phyloP scores from a whole-genome alignment of 2,329 filamentous ascomycete species.

The Cytospora mali region DNA sequence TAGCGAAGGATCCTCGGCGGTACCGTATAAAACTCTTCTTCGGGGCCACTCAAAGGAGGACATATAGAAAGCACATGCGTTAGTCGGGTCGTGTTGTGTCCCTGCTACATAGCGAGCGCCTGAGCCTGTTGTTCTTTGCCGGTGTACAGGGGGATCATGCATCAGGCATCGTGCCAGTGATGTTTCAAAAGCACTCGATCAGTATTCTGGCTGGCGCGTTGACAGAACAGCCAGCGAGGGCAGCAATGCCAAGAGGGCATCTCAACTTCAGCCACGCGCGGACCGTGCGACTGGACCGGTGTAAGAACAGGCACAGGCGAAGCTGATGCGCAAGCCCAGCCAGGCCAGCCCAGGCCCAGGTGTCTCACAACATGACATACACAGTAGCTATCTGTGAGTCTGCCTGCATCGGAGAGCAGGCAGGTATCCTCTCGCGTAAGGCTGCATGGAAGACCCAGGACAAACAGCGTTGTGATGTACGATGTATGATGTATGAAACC shows the following conservation, averaged over 20 bases:
- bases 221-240: not conserved
- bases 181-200: no score
- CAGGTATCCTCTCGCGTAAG: constrained; percentile 6
- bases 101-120: not conserved
- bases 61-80: not conserved
- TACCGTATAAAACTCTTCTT: not conserved
- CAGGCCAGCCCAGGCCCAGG: no score
- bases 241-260: not conserved
- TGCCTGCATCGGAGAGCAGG: not conserved
- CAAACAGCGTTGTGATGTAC: not conserved
- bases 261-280: not conserved
- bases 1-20: not conserved
- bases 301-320: not conserved
- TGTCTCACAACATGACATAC: no score
- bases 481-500: not conserved
- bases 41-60: no score
- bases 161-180: no score
- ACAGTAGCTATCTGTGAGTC: no score
- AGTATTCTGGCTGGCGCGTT: not conserved
- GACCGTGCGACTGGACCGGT: no score
- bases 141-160: no score
- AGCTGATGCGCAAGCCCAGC: constrained; percentile 2
- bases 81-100: not conserved
- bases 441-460: constrained; percentile 3
- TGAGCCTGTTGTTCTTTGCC: no score